Percentiles rank a stretch among this genome's conserved stretches.
Conservation (phyloP, 768 basidiomycete species). For the Naganishia friedmannii region DNA sequence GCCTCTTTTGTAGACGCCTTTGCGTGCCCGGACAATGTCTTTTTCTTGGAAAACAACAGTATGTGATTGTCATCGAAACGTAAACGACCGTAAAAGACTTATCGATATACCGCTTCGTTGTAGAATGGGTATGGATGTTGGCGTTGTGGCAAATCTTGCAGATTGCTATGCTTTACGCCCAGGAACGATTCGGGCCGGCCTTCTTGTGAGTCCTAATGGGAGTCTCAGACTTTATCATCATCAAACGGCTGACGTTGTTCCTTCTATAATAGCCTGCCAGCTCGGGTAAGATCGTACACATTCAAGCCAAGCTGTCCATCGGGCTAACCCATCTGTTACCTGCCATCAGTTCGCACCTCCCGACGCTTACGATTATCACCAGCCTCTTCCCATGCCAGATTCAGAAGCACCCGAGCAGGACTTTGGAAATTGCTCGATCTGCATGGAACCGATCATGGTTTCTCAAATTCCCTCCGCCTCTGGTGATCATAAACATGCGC, state of each 20-base stretch:
- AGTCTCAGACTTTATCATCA: not conserved
- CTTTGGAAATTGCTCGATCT: conserved; percentile 84
- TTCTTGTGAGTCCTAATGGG: conserved; percentile 74
- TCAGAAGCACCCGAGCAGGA: conserved; percentile 71
- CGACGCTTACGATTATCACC: conserved; percentile 80
- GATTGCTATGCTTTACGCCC: conserved; percentile 63
- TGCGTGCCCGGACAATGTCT: conserved; percentile 76
- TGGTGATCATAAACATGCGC: conserved; percentile 33
- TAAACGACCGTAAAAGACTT: conserved; percentile 17
- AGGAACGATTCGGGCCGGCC: conserved; percentile 71
- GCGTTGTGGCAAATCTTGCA: conserved; percentile 65
- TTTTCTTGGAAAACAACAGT: conserved; percentile 75
- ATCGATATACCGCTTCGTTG: not conserved
- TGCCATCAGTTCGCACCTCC: conserved; percentile 59
- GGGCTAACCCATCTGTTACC: not conserved
- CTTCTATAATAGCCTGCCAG: conserved; percentile 58
- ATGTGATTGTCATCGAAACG: conserved; percentile 45
- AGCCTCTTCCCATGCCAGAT: conserved; percentile 67
- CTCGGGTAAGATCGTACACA: conserved; percentile 56
- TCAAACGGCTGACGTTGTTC: not conserved
- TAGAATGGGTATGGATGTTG: conserved; percentile 68
- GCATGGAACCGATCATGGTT: conserved; percentile 78
- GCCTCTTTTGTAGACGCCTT: conserved; percentile 64
- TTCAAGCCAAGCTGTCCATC: not conserved
- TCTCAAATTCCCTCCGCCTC: conserved; percentile 52